These are phyloP conservation scores for Fusarium setosum DNA, from an alignment of 2,329 filamentous ascomycete genomes.

Conservation along the genomic window DNA sequence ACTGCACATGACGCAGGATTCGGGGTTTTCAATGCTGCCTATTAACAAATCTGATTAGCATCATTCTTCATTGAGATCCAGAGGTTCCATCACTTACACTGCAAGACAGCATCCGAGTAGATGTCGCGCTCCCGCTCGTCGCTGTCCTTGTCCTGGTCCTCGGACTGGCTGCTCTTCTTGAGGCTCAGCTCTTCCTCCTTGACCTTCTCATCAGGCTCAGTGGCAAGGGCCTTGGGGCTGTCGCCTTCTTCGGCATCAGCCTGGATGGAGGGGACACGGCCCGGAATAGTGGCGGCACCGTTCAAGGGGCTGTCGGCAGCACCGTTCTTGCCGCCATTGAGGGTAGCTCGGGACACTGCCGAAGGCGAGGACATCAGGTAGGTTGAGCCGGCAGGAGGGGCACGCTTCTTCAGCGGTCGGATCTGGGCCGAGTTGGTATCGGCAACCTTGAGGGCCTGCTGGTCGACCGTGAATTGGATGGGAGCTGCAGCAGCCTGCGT, in stretches of 20 bases:
- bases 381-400: conserved; percentile 61
- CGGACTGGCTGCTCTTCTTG: conserved; percentile 70
- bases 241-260: conserved; percentile 82
- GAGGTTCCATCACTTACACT: conserved; percentile 70
- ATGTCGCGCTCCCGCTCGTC: conserved; percentile 89
- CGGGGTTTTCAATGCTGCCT: conserved; percentile 97
- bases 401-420: conserved; percentile 76
- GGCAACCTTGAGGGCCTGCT: conserved; percentile 89
- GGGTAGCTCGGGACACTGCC: conserved; percentile 75
- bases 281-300: conserved; percentile 74
- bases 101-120: conserved; percentile 90
- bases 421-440: conserved; percentile 82
- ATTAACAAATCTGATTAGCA: conserved; percentile 47
- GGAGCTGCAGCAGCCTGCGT: conserved; percentile 97
- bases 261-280: conserved; percentile 76
- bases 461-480: conserved; percentile 99
- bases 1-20: conserved; percentile 97
- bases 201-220: conserved; percentile 73
- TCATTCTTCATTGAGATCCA: background rate
- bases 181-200: conserved; percentile 71
- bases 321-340: conserved; percentile 64
- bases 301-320: conserved; percentile 58
- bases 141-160: conserved; percentile 78
- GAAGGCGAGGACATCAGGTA: conserved; percentile 66
- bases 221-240: conserved; percentile 81